Evolutionary conservation across 2,329 filamentous ascomycete species (phyloP).

Genomic region (Acephala macrosclerotiorum): DNA sequence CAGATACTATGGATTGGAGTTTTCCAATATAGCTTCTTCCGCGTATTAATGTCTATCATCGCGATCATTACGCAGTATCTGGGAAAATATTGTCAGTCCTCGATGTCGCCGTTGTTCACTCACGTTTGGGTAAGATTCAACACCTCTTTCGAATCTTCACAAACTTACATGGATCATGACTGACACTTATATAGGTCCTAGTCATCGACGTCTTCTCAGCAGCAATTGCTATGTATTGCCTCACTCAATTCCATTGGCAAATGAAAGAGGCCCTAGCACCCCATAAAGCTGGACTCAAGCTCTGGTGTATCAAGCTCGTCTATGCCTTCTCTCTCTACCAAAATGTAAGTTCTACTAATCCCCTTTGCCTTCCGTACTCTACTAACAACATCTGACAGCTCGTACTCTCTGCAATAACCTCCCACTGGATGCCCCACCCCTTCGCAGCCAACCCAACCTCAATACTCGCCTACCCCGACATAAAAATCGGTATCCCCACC

Average conservation of each 20-base stretch:
- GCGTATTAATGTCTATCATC: slow-evolving; percentile 7
- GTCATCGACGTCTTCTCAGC: slow-evolving; percentile 4
- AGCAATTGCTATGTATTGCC: slow-evolving; percentile 8
- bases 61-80: slow-evolving; percentile 5
- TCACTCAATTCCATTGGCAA: slow-evolving; percentile 4
- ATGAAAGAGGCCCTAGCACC: slow-evolving; percentile 4
- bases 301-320: slow-evolving; percentile 10
- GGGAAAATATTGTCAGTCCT: slow-evolving; percentile 2
- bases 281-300: slow-evolving; percentile 1
- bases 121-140: slow-evolving; percentile 3
- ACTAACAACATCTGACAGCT: not conserved
- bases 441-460: not conserved
- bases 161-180: not conserved
- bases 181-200: not conserved
- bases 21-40: slow-evolving; percentile 8
- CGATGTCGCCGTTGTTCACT: not conserved
- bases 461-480: slow-evolving; percentile 1
- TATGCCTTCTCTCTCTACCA: slow-evolving; percentile 4
- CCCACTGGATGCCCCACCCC: not conserved
- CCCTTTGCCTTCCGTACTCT: too few relatives aligned
- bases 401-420: not conserved
- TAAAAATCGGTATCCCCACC: slow-evolving; percentile 5
- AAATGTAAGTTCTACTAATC: not conserved
- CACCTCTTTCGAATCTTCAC: not conserved
- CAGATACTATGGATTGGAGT: slow-evolving; percentile 1